phyloP scores from a whole-genome alignment of 495 filamentous ascomycete species.

The Evernia prunastri region DNA sequence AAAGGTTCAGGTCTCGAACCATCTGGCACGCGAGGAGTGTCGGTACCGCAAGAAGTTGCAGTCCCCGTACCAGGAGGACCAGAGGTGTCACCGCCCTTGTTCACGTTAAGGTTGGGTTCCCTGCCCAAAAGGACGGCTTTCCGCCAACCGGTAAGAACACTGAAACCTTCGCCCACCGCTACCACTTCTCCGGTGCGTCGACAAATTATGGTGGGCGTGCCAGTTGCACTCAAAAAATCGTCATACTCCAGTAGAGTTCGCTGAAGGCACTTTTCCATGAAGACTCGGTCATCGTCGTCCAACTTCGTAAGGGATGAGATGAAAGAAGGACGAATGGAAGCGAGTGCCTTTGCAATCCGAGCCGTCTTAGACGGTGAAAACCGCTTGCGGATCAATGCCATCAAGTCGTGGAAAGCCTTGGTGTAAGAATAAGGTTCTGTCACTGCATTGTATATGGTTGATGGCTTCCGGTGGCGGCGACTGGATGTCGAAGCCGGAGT shows the following conservation, averaged over 20 bases:
- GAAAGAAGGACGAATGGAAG: conserved; percentile 85
- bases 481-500: conserved; percentile 38
- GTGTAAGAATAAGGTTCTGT: conserved; percentile 87
- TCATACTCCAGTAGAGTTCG: conserved; percentile 87
- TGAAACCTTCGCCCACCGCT: conserved; percentile 89
- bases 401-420: conserved; percentile 80
- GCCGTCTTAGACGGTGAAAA: conserved; percentile 62
- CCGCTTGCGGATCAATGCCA: conserved; percentile 69
- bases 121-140: conserved; percentile 85
- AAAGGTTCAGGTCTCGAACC: conserved; percentile 23
- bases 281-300: conserved; percentile 80
- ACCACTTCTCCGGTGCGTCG: conserved; percentile 89
- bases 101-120: conserved; percentile 82
- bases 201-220: conserved; percentile 86
- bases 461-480: conserved; percentile 65
- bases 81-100: conserved; percentile 46
- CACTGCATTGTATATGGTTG: conserved; percentile 79
- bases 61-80: conserved; percentile 26
- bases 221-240: conserved; percentile 77
- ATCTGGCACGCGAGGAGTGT: conserved; percentile 43
- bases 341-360: conserved; percentile 78
- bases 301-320: conserved; percentile 80
- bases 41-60: conserved; percentile 40
- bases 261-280: conserved; percentile 96
- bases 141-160: conserved; percentile 87